Evolutionary conservation across 495 filamentous ascomycete species (phyloP).

Genomic region (Penicillium diatomitis): DNA sequence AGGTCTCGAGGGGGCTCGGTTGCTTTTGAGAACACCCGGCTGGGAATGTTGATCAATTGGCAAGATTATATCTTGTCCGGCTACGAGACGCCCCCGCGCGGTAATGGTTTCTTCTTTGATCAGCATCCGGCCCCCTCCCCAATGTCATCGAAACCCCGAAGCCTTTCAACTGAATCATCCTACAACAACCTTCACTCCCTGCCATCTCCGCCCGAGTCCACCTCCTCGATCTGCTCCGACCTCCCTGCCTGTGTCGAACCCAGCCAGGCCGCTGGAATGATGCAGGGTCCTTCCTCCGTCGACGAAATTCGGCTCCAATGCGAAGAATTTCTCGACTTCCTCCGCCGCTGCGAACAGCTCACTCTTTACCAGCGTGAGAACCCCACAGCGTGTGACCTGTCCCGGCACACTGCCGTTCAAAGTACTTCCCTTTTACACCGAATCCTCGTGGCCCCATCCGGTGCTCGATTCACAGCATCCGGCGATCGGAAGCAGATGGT

Average conservation of each 20-base stretch:
- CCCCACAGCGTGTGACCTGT: constrained; percentile 6
- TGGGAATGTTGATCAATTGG: constrained; percentile 37
- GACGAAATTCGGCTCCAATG: constrained; percentile 28
- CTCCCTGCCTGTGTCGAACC: constrained; percentile 1
- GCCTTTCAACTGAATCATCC: background rate
- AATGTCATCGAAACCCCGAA: background rate
- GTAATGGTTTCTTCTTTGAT: constrained; percentile 27
- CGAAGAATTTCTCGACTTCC: constrained; percentile 30
- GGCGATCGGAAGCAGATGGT: constrained; percentile 31
- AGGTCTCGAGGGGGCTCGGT: constrained; percentile 27
- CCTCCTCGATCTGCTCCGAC: constrained; percentile 10
- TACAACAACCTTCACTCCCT: constrained; percentile 6
- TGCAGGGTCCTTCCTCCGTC: constrained; percentile 4
- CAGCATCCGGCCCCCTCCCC: background rate
- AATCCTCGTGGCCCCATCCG: constrained; percentile 24
- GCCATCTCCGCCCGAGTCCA: constrained; percentile 18
- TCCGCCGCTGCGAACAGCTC: constrained; percentile 29
- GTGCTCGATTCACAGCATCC: constrained; percentile 20
- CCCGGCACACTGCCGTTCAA: constrained; percentile 20
- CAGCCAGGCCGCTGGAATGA: background rate
- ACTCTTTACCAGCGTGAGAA: constrained; percentile 18
- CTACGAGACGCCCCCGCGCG: constrained; percentile 21
- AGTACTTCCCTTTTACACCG: constrained; percentile 16
- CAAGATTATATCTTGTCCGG: constrained; percentile 35
- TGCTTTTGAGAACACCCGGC: constrained; percentile 27